Evolutionary conservation across 768 basidiomycete species (phyloP).

Genomic region (Pholiota molesta): DNA sequence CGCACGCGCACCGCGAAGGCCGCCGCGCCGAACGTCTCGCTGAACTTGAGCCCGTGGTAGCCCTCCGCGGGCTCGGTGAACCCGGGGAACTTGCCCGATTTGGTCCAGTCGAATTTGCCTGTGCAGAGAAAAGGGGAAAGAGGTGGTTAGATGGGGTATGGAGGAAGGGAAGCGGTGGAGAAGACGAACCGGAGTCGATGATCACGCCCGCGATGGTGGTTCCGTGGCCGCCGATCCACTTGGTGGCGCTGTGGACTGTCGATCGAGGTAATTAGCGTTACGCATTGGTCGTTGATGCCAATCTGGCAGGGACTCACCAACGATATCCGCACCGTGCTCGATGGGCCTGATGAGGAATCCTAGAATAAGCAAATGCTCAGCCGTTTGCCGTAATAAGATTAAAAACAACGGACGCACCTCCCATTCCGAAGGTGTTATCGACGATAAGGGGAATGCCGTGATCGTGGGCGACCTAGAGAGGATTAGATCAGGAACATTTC

Average conservation of each 20-base stretch:
- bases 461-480: slow-evolving; percentile 63
- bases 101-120: slow-evolving; percentile 75
- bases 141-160: neutral
- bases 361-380: slow-evolving; percentile 9
- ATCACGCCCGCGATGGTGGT: slow-evolving; percentile 80
- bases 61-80: slow-evolving; percentile 78
- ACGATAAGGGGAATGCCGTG: slow-evolving; percentile 78
- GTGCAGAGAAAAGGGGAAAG: neutral
- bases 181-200: slow-evolving; percentile 59
- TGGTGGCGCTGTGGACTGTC: slow-evolving; percentile 74
- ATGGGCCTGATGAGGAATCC: slow-evolving; percentile 72
- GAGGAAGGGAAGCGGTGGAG: neutral
- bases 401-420: slow-evolving; percentile 37
- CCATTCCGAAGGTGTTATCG: slow-evolving; percentile 80
- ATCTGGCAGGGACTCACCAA: slow-evolving; percentile 44
- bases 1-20: slow-evolving; percentile 74
- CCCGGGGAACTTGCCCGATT: slow-evolving; percentile 68
- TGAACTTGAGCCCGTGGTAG: slow-evolving; percentile 72
- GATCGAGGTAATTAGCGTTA: no score
- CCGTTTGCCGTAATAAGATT: neutral
- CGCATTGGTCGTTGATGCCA: neutral
- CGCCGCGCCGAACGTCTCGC: slow-evolving; percentile 63
- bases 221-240: slow-evolving; percentile 86
- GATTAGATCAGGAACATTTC: neutral
- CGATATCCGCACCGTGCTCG: slow-evolving; percentile 76